Conservation (phyloP, 2,329 filamentous ascomycete species). For the Dactylellina leptospora region DNA sequence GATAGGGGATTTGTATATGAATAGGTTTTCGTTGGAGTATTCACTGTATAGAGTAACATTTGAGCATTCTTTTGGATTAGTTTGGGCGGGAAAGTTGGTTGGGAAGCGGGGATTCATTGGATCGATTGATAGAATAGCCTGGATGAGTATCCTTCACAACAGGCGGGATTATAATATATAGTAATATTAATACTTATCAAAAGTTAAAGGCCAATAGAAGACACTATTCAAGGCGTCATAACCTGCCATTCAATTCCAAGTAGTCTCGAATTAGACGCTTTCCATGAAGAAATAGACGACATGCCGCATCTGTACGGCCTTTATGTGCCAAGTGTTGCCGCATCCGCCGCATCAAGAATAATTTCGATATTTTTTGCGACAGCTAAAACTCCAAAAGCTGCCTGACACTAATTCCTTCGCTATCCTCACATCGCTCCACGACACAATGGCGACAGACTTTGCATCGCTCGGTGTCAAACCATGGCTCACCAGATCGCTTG, state of each 20-base stretch:
- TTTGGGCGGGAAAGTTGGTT: background rate
- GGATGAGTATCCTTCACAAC: background rate
- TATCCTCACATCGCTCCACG: background rate
- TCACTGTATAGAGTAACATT: constrained; percentile 6
- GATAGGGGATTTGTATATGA: constrained; percentile 2
- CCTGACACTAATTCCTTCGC: too few relatives aligned
- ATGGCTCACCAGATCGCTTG: constrained; percentile 86
- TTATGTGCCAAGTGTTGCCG: background rate
- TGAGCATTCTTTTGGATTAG: constrained; percentile 5
- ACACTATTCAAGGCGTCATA: too few relatives aligned
- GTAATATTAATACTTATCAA: constrained; percentile 30
- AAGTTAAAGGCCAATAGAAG: background rate
- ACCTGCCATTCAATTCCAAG: too few relatives aligned
- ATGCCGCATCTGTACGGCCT: too few relatives aligned
- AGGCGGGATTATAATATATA: constrained; percentile 10
- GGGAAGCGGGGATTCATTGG: background rate
- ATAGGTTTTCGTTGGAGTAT: constrained; percentile 1
- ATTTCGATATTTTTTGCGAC: constrained; percentile 46
- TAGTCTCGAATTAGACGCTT: too few relatives aligned
- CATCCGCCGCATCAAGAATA: constrained; percentile 16
- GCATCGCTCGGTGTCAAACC: constrained; percentile 76
- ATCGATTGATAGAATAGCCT: constrained; percentile 32
- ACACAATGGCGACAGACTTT: constrained; percentile 67
- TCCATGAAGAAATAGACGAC: too few relatives aligned
- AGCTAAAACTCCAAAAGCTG: constrained; percentile 8